A percentile compares a stretch with the other conserved stretches of the same genome.
Evolutionary conservation across 768 basidiomycete species (phyloP).

Genomic region (Daedaleopsis sinensis): DNA sequence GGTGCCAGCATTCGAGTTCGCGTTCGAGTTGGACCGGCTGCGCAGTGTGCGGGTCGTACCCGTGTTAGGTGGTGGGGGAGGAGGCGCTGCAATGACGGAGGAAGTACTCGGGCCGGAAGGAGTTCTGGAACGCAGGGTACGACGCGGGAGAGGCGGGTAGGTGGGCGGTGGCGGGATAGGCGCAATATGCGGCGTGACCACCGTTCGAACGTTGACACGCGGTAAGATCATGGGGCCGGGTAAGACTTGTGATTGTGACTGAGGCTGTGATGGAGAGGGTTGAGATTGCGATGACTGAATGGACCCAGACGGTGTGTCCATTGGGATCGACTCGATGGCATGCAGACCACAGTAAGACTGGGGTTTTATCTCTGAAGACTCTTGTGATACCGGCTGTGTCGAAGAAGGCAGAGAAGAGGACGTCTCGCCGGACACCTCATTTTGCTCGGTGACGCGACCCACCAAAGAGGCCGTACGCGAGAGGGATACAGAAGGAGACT

Average conservation of each 20-base stretch:
- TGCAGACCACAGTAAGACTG: slow-evolving; percentile 5
- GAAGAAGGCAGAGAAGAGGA: not conserved
- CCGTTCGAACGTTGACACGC: not conserved
- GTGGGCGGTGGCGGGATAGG: not conserved
- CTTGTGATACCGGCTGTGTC: not conserved
- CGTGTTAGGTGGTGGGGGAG: not conserved
- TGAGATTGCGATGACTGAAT: not conserved
- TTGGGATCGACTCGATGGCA: not conserved
- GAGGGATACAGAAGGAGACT: slow-evolving; percentile 1
- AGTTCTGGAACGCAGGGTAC: not conserved
- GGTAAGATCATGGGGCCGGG: not conserved
- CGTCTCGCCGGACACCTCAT: not conserved
- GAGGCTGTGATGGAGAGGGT: not conserved
- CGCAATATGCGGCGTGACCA: not conserved
- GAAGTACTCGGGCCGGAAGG: not conserved
- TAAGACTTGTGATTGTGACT: not conserved
- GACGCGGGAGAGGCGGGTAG: not conserved
- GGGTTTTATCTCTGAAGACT: not conserved
- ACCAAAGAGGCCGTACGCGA: not conserved
- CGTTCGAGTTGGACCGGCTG: slow-evolving; percentile 1
- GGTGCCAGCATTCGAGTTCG: not conserved
- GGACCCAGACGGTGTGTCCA: not conserved
- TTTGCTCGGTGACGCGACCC: not conserved
- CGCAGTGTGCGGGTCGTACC: slow-evolving; percentile 1
- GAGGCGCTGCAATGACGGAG: not conserved